A percentile compares a stretch with the other conserved stretches of the same genome.
These are phyloP conservation scores for Ceratocystis eucalypticola DNA, from an alignment of 2,329 filamentous ascomycete genomes.

Conservation along the genomic window DNA sequence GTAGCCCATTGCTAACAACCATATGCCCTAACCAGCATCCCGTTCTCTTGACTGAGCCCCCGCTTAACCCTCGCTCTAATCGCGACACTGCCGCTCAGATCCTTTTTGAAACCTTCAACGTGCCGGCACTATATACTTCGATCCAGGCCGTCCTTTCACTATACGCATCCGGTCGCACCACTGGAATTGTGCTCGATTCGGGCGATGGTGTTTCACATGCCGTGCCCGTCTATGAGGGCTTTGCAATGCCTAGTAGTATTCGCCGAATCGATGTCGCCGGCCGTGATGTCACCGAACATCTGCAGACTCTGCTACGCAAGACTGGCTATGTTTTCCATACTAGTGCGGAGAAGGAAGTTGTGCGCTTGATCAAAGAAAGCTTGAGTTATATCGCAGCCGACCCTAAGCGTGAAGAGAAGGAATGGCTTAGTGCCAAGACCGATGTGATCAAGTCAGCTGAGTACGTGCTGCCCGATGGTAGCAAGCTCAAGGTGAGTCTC, in stretches of 20 bases:
- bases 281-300: constrained; percentile 86
- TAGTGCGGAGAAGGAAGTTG: constrained; percentile 98
- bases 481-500: constrained; percentile 64
- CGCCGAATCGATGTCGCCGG: constrained; percentile 91
- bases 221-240: constrained; percentile 94
- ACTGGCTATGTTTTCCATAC: constrained; percentile 92
- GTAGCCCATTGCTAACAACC: constrained; percentile 1
- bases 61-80: constrained; percentile 87
- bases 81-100: constrained; percentile 94
- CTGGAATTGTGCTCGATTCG: constrained; percentile 86
- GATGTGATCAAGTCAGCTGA: constrained; percentile 69
- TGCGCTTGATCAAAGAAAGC: constrained; percentile 91
- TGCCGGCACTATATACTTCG: constrained; percentile 88
- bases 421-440: constrained; percentile 71
- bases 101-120: constrained; percentile 97
- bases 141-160: constrained; percentile 94
- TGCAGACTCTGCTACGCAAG: constrained; percentile 83
- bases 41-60: constrained; percentile 88
- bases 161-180: constrained; percentile 90
- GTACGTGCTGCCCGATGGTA: constrained; percentile 82
- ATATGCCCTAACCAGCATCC: constrained; percentile 54
- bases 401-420: constrained; percentile 88
- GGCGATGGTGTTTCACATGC: constrained; percentile 95
- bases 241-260: constrained; percentile 92
- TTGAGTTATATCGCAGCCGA: constrained; percentile 83